Base-by-base conservation (phyloP, 1,139 yeast species). In the Pichia sp. region DNA sequence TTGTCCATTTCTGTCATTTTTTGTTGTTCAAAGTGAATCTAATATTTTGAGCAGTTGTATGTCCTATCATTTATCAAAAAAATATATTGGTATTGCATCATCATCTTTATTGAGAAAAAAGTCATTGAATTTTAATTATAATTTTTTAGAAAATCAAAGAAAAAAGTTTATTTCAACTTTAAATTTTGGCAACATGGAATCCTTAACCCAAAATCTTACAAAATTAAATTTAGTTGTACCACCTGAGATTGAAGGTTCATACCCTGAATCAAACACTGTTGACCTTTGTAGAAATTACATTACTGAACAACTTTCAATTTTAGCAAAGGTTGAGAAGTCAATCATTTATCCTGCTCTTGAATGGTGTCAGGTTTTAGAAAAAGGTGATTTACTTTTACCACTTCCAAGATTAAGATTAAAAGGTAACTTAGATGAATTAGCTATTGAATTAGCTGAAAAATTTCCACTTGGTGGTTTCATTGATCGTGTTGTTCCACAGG, bases 331-430 rank as follows among this genome's bases (percentile, higher is more conserved):
- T 35, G 82, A 81, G 47, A 68, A 74, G 47, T 67, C 69, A 11
- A 63, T 85, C 38, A 85, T 89, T 50, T 87, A 74, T 65, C 85
- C 88, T 47, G 88, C 96, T 35, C 74, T 91, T 57, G 97, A 91
- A 65, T 78, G 93, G 70, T 88, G 96, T 30, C 72, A 76, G 50
- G 80, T 89, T 35, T 66, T 84, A 52, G 96, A 87, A 46, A 84
- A 93, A 61, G 98, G 98, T 57, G 99, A 91, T 63, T 74, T 91
- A 57, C 73, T 89, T 52, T 76, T 91, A 45, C 97, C 99, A 33
- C 74, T 91, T 38, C 98, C 98, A 55, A 79, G 97, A 62, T 75
- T 91, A 60, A 79, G 96, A 66, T 71, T 88, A 53, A 88, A 89
- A 67, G 95, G 95, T 35, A 83, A 83, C 61, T 46, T 60, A 29